Evolutionary conservation across 768 basidiomycete species (phyloP), one percentile per base, ranked within the genome.

Genomic region (Hypsizygus marmoreus): DNA sequence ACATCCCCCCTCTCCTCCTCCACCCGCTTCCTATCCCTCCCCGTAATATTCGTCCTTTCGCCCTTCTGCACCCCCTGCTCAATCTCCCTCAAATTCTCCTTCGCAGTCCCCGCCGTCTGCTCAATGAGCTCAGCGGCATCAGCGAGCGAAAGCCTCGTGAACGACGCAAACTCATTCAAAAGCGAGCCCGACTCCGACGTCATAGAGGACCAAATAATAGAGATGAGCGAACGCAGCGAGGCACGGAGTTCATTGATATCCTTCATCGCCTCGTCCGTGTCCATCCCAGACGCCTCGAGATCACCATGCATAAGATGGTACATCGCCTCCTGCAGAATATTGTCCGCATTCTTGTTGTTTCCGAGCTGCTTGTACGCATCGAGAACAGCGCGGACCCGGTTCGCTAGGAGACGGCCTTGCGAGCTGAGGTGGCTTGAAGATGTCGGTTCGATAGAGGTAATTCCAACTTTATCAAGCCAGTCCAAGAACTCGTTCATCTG

Each of bases 271-370:
- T 81, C 70, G 19, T 77, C 73, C 6, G 67, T 61, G 39, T 77
- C 67, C 20, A 68, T 47, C 14, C 61, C 45, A 14, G 55, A 37
- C 1, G 49, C 26, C 20, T 65, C 60, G 26, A 80, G 44, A 47
- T 87, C 80, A 17, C 76, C 77, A 53, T 82, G 68, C 4, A 73
- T 68, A 24, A 89, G 65, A 53, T 86, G 81, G 77, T 80, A 88
- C 28, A 87, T 62, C 4, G 81, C 79, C 48, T 83, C 67, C 56
- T 90, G 87, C 1, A 88, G 58, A 34, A 82, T 46, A 47, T 86
- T 76, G 49, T 87, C 86, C 44, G 84, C 55, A 54, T 90, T 86
- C 58, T 87, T 88, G 49, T 75, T 69, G 1, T 63, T 48, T 3
- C 73, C 74, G 22, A 86, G 62, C 7, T 67, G 58, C 57, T 79